These are phyloP conservation scores for Auriscalpium vulgare DNA, from an alignment of 768 basidiomycete species.

Conservation along the genomic window DNA sequence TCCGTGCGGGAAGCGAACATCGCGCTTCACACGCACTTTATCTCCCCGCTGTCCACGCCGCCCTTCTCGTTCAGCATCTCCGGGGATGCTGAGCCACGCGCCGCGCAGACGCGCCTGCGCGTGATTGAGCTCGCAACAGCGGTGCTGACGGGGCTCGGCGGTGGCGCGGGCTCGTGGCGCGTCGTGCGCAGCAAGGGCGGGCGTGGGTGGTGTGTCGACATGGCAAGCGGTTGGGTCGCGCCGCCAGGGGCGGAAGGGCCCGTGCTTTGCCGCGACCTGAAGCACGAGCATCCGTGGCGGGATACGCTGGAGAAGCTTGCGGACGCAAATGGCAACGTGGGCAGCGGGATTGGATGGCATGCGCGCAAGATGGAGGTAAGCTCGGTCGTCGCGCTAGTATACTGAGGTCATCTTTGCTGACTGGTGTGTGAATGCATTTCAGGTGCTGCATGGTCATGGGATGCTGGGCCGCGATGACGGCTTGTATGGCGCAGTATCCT, in stretches of 20 bases:
- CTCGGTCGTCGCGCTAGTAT: neutral
- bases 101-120: conserved; percentile 63
- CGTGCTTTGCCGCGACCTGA: conserved; percentile 31
- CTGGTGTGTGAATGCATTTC: neutral
- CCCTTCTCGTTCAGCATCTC: conserved; percentile 63
- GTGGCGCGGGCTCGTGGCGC: conserved; percentile 79
- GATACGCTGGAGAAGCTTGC: conserved; percentile 65
- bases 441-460: conserved; percentile 76
- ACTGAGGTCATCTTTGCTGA: neutral
- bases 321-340: conserved; percentile 82
- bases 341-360: conserved; percentile 90
- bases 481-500: conserved; percentile 90
- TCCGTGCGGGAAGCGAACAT: no score
- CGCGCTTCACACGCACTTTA: no score
- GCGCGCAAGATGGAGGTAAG: conserved; percentile 69
- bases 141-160: conserved; percentile 64
- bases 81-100: conserved; percentile 24
- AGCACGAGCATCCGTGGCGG: conserved; percentile 56
- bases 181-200: conserved; percentile 89
- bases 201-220: conserved; percentile 91
- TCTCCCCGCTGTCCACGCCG: no score
- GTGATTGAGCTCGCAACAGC: conserved; percentile 79
- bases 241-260: conserved; percentile 27
- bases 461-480: conserved; percentile 92
- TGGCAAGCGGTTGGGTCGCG: conserved; percentile 74